Percentiles rank a stretch among this genome's conserved stretches.
phyloP scores from a whole-genome alignment of 176 grass and related monocot genomes.

The Leersia perrieri region DNA sequence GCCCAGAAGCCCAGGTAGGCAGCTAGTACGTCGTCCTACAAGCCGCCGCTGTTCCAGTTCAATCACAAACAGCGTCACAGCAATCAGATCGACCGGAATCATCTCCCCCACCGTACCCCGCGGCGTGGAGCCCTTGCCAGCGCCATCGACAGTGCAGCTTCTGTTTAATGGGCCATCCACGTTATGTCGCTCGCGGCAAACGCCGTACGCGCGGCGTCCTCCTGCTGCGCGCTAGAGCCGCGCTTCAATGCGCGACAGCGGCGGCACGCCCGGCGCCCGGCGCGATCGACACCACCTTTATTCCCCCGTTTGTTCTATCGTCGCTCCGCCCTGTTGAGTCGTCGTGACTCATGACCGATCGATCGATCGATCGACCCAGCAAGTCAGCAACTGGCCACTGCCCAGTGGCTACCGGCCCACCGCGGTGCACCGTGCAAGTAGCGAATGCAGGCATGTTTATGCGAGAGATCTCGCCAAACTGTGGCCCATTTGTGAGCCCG shows the following conservation, averaged over 20 bases:
- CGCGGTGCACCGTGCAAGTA: background rate
- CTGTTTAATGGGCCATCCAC: background rate
- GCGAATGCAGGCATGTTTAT: background rate
- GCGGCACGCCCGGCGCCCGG: background rate
- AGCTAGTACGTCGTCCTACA: background rate
- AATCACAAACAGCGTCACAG: background rate
- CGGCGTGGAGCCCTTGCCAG: background rate
- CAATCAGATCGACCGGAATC: background rate
- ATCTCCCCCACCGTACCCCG: background rate
- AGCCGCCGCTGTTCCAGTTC: background rate
- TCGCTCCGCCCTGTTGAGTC: background rate
- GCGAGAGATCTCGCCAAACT: background rate
- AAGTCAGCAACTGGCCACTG: background rate
- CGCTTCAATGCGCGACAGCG: background rate
- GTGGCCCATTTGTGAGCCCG: background rate
- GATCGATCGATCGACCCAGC: background rate
- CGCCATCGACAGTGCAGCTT: background rate
- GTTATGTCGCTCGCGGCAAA: background rate
- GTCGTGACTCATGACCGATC: background rate
- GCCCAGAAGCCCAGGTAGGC: background rate
- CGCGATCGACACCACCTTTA: background rate
- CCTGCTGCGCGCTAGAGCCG: background rate
- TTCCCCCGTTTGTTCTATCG: background rate
- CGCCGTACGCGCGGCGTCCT: background rate
- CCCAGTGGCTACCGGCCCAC: no score